Percentiles rank a stretch among this genome's conserved stretches.
Conservation (phyloP, 805 yeast genomes). For the Candida pini region DNA sequence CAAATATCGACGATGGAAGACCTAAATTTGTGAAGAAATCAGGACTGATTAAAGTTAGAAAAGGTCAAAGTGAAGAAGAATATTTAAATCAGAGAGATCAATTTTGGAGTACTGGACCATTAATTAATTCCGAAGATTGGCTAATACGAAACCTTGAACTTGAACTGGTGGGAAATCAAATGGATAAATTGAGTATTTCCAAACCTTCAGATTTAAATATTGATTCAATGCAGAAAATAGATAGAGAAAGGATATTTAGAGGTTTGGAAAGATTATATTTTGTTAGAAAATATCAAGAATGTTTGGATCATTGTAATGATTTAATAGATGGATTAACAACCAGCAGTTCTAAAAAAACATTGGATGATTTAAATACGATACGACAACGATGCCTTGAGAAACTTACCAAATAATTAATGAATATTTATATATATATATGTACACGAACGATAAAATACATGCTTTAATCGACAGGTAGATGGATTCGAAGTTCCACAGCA, state of each 20-base stretch:
- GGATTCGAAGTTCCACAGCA: constrained; percentile 40
- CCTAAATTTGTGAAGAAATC: constrained; percentile 40
- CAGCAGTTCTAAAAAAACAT: constrained; percentile 39
- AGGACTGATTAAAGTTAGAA: constrained; percentile 48
- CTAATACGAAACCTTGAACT: constrained; percentile 18
- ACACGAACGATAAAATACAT: background rate
- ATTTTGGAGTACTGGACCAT: constrained; percentile 55
- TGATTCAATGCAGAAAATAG: constrained; percentile 41
- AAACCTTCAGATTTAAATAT: constrained; percentile 14
- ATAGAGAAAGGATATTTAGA: constrained; percentile 49
- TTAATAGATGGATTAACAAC: constrained; percentile 26
- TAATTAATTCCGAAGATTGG: constrained; percentile 42
- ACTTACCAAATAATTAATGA: background rate
- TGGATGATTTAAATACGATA: constrained; percentile 44
- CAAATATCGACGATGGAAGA: constrained; percentile 31
- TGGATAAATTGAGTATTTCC: background rate
- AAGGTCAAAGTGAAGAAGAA: constrained; percentile 66
- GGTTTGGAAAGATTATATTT: constrained; percentile 63
- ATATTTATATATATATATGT: background rate
- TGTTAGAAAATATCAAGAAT: constrained; percentile 42
- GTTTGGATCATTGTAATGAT: constrained; percentile 39
- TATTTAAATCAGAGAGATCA: constrained; percentile 45
- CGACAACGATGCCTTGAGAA: constrained; percentile 32
- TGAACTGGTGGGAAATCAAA: background rate
- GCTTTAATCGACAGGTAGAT: constrained; percentile 9